These are phyloP conservation scores for Hemerocallis citrina DNA, from an alignment of 106 monocot genomes.

Conservation along the genomic window DNA sequence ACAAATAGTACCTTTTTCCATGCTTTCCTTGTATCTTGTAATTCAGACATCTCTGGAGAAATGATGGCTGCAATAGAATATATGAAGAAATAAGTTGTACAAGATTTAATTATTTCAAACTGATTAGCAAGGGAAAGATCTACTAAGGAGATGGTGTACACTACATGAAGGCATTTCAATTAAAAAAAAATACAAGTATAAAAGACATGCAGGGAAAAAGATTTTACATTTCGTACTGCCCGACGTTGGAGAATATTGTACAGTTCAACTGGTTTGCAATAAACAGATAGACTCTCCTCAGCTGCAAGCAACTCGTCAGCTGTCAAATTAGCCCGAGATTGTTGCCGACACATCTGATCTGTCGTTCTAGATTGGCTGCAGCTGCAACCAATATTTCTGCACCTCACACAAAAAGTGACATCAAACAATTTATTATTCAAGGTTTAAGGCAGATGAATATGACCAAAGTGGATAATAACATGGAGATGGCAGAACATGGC, in stretches of 20 bases:
- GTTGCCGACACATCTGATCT: slow-evolving; percentile 81
- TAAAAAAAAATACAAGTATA: no score
- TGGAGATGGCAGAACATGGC: no score
- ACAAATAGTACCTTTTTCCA: slow-evolving; percentile 53
- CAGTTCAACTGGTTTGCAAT: slow-evolving; percentile 93
- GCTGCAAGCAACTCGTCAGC: slow-evolving; percentile 77
- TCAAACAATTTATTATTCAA: no score
- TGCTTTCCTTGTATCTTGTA: slow-evolving; percentile 82
- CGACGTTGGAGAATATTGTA: slow-evolving; percentile 96
- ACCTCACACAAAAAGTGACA: no score
- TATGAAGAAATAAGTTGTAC: no score
- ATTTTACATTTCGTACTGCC: slow-evolving; percentile 62
- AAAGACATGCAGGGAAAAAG: not conserved
- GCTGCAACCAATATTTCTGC: slow-evolving; percentile 47
- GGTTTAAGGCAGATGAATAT: no score
- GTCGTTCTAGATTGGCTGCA: slow-evolving; percentile 46
- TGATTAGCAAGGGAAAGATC: no score
- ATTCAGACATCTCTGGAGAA: slow-evolving; percentile 85
- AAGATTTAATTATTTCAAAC: no score
- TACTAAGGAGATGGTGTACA: no score
- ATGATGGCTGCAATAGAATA: slow-evolving; percentile 74
- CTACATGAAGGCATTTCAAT: no score
- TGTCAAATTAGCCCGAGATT: slow-evolving; percentile 41
- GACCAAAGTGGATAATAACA: no score
- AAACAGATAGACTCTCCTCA: slow-evolving; percentile 92